Percentiles rank a stretch among this genome's conserved stretches.
Evolutionary conservation across 2,329 filamentous ascomycete species (phyloP).

Genomic region (Scopulariopsis brevicaulis): DNA sequence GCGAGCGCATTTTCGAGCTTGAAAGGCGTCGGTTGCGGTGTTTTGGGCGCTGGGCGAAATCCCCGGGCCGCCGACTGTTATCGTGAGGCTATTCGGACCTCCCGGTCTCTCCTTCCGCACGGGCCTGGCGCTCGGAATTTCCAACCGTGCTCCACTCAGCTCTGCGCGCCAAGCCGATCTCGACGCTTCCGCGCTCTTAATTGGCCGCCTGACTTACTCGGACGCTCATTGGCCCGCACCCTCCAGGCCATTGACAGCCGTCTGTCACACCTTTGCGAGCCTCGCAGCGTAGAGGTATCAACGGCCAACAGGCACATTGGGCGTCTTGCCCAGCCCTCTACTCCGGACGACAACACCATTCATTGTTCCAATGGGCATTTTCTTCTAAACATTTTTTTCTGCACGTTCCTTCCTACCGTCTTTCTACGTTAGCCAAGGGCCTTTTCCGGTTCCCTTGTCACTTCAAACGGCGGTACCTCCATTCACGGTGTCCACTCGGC

Average conservation of each 20-base stretch:
- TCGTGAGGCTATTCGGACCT: constrained; percentile 29
- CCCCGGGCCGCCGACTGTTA: constrained; percentile 7
- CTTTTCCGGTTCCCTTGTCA: not conserved
- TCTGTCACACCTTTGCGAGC: not conserved
- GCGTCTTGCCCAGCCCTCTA: constrained; percentile 1
- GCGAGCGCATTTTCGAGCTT: constrained; percentile 10
- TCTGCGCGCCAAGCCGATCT: constrained; percentile 1
- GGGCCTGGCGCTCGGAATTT: constrained; percentile 10
- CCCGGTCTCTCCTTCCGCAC: constrained; percentile 6
- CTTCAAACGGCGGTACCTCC: not conserved
- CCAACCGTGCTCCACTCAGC: constrained; percentile 3
- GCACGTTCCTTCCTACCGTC: not conserved
- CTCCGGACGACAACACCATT: constrained; percentile 5
- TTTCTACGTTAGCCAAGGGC: not conserved
- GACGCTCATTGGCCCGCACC: not conserved
- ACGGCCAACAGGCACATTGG: not conserved
- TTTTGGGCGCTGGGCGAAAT: constrained; percentile 4
- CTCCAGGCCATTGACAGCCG: not conserved
- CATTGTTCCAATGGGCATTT: not conserved
- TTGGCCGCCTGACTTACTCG: not conserved
- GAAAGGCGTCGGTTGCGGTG: not conserved
- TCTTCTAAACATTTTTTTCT: not conserved
- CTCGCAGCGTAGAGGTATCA: not conserved
- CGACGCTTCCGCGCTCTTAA: not conserved
- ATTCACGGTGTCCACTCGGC: constrained; percentile 7